Conservation (phyloP, 2,329 filamentous ascomycete genomes). For the Clarireedia sp. region DNA sequence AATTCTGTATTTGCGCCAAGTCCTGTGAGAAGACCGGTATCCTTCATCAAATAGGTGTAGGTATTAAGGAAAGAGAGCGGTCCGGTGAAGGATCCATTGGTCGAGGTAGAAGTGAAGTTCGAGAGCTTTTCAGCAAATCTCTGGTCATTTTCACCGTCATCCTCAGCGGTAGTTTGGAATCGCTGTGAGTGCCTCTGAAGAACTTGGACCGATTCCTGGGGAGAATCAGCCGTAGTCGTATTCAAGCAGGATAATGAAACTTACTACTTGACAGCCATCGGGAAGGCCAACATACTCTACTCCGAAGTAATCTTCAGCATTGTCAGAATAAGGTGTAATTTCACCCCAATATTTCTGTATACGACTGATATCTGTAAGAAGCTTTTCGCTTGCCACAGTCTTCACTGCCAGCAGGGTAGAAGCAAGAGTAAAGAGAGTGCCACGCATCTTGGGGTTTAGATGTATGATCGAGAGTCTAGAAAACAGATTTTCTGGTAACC, state of each 20-base stretch:
- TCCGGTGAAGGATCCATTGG: slow-evolving; percentile 34
- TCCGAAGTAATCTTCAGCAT: slow-evolving; percentile 38
- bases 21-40: slow-evolving; percentile 37
- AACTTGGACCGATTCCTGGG: slow-evolving; percentile 35
- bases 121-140: slow-evolving; percentile 41
- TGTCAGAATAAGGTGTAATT: slow-evolving; percentile 40
- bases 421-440: background rate
- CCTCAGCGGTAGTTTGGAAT: slow-evolving; percentile 35
- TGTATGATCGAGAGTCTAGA: background rate
- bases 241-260: background rate
- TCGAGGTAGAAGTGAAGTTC: slow-evolving; percentile 36
- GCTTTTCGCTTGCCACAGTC: background rate
- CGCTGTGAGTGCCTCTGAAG: slow-evolving; percentile 48
- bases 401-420: background rate
- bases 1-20: slow-evolving; percentile 44
- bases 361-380: slow-evolving; percentile 27
- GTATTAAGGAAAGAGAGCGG: slow-evolving; percentile 45
- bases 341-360: slow-evolving; percentile 37
- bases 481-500: background rate
- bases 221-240: background rate
- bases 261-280: slow-evolving; percentile 43
- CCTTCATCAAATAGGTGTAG: slow-evolving; percentile 40
- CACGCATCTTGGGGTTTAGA: background rate
- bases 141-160: slow-evolving; percentile 43
- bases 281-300: slow-evolving; percentile 41